Evolutionary conservation across 1,139 yeast genomes (phyloP), one percentile per base, ranked within the genome.

Genomic region (Taphrina sp.): DNA sequence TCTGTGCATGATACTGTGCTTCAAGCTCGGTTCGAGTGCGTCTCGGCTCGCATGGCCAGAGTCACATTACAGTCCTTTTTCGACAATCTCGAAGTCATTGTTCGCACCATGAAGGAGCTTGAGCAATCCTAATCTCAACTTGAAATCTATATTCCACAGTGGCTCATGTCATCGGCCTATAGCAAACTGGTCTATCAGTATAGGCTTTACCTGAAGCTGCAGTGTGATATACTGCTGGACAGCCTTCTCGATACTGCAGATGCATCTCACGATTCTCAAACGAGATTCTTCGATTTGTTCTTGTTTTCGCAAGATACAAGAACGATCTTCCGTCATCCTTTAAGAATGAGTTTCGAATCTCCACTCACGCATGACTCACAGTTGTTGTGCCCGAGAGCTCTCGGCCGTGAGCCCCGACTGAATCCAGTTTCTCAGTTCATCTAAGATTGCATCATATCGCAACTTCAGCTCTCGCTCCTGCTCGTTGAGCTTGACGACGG

Each of bases 1-100:
- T n/a, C 29, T n/a, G 46, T 39, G 1, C 26, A 19, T 10, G 39
- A 26, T 16, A 20, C n/a, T 10, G 31, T 29, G 16, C 46, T 49
- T 7, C 26, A 14, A 5, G 28, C 34, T 33, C 17, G 16, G 7
- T 49, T 49, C 31, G 14, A 20, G 12, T 49, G 54, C 36, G 37
- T 34, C 17, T 38, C 31, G 12, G 34, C 39, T 7, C 29, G 54
- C 5, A 49, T 42, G 37, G 44, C 46, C 8, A 45, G 54, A 2
- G 54, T 49, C 17, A 49, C 46, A 19, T 24, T 49, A 16, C 44
- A 49, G 19, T 45, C 54, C 22, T 49, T 49, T 24, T 33, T 49
- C 17, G 54, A 49, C 39, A 29, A 41, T 24, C 46, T 49, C 5
- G 54, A 49, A 26, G 54, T 49, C 10, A 36, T 49, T 14, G 46